phyloP scores from a whole-genome alignment of 139 green algal species.

The Pycnococcus provasolii region DNA sequence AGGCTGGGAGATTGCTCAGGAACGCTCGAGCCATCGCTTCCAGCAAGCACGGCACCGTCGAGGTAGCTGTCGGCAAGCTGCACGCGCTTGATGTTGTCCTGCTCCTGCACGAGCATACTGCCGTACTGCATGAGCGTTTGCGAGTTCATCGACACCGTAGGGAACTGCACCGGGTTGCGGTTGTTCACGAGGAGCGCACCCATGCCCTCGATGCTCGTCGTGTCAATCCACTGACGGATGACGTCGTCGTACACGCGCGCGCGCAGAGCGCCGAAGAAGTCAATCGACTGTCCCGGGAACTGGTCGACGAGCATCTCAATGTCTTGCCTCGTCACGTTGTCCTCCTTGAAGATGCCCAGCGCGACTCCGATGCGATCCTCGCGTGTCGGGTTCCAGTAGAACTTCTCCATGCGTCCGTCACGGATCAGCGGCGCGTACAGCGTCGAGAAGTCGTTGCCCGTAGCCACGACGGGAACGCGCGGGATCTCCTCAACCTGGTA shows the following conservation, averaged over 20 bases:
- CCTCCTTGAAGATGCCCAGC: slow-evolving; percentile 91
- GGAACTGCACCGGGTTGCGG: slow-evolving; percentile 66
- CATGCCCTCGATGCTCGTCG: slow-evolving; percentile 77
- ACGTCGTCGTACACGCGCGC: slow-evolving; percentile 88
- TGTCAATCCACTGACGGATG: slow-evolving; percentile 64
- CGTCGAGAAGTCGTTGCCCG: slow-evolving; percentile 98
- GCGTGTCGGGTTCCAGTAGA: slow-evolving; percentile 91
- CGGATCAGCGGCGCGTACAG: slow-evolving; percentile 97
- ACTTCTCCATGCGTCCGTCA: slow-evolving; percentile 99
- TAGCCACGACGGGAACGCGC: slow-evolving; percentile 88
- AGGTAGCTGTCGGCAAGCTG: slow-evolving; percentile 95
- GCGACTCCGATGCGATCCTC: slow-evolving; percentile 92
- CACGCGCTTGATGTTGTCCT: slow-evolving; percentile 98
- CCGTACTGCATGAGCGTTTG: slow-evolving; percentile 79
- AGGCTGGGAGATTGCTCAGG: slow-evolving; percentile 39
- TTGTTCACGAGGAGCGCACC: slow-evolving; percentile 60
- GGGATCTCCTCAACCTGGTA: slow-evolving; percentile 69
- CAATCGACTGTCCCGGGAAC: slow-evolving; percentile 98
- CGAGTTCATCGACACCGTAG: slow-evolving; percentile 75
- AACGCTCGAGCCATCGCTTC: slow-evolving; percentile 49
- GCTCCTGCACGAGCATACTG: slow-evolving; percentile 77
- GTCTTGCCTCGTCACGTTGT: slow-evolving; percentile 33
- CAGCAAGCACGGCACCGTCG: slow-evolving; percentile 67
- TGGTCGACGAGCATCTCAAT: slow-evolving; percentile 67
- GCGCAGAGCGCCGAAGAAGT: slow-evolving; percentile 96